Percentiles rank a stretch among this genome's conserved stretches.
Conservation (phyloP, 805 yeast species). For the Wickerhamia fluorescens region DNA sequence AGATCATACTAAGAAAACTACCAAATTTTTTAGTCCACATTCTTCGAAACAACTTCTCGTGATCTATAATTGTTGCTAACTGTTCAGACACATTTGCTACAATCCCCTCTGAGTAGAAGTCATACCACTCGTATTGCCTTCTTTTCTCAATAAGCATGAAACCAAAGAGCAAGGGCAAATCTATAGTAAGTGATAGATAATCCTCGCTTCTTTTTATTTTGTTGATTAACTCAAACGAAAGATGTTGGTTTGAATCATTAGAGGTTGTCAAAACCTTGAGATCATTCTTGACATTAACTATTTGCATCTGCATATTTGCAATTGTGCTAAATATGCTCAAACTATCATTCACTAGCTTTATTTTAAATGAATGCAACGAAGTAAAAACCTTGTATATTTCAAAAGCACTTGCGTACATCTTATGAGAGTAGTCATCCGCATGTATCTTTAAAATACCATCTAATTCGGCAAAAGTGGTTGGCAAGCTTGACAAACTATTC, state of each 20-base stretch:
- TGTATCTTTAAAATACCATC: conserved; percentile 19
- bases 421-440: conserved; percentile 11
- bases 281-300: conserved; percentile 26
- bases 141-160: conserved; percentile 56
- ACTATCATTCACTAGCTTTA: conserved; percentile 14
- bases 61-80: conserved; percentile 47
- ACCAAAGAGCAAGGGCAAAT: conserved; percentile 68
- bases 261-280: conserved; percentile 18
- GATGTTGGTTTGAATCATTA: conserved; percentile 3
- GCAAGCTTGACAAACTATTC: conserved; percentile 12
- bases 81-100: conserved; percentile 46
- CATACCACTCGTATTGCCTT: conserved; percentile 53
- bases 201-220: conserved; percentile 28
- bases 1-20: conserved; percentile 21
- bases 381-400: conserved; percentile 27
- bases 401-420: conserved; percentile 25
- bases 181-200: conserved; percentile 42
- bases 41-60: conserved; percentile 47
- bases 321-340: conserved; percentile 22
- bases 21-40: conserved; percentile 65
- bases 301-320: conserved; percentile 31
- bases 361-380: conserved; percentile 26
- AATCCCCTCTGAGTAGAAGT: conserved; percentile 33
- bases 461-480: conserved; percentile 7
- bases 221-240: conserved; percentile 15